Base-by-base conservation (phyloP, 2,329 filamentous ascomycete species). In the Aureobasidium pullulans region DNA sequence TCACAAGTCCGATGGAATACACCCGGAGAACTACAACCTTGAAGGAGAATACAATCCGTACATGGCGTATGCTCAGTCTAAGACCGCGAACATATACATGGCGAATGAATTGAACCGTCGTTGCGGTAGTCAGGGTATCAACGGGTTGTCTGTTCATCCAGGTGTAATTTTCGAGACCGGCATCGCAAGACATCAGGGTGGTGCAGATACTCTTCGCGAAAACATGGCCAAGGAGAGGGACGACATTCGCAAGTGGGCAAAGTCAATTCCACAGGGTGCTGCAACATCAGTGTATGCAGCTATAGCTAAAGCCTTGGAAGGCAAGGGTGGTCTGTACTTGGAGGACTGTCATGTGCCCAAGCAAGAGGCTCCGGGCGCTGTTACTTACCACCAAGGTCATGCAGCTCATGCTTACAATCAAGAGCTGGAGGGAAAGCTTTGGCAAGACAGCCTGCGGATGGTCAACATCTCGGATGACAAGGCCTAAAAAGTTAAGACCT, bases 271-370 rank as follows among this genome's bases (percentile, higher is more conserved):
- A n/a, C 79, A 81, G 63, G 79, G 79, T 3, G 78, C 79, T n/a
- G 77, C 79, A 0, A 81, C 79, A 15, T 70, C 71, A 4, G 71
- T 79, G 1, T 78, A 72, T 70, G 78, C 76, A 1, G 78, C 76
- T 0, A 64, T 76, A 2, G 72, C 67, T 1, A 72, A 68, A 60
- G 72, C 71, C 16, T 75, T 72, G 69, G 76, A 80, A 66, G 75
- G 71, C 1, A 74, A 70, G 59, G 80, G 78, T 1, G 78, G 77
- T 2, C 70, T 70, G 59, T 82, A 79, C 63, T 63, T 81, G 32
- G 70, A 69, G 15, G 67, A 81, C 61, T 76, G 75, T 63, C 65
- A 68, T 19, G 70, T 73, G 46, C 65, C 69, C 39, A 62, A 52
- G 16, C 68, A 70, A 29, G 63, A 69, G 61, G 63, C 66, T 40